phyloP scores from a whole-genome alignment of 805 yeast genomes.

The Saturnispora sekii region DNA sequence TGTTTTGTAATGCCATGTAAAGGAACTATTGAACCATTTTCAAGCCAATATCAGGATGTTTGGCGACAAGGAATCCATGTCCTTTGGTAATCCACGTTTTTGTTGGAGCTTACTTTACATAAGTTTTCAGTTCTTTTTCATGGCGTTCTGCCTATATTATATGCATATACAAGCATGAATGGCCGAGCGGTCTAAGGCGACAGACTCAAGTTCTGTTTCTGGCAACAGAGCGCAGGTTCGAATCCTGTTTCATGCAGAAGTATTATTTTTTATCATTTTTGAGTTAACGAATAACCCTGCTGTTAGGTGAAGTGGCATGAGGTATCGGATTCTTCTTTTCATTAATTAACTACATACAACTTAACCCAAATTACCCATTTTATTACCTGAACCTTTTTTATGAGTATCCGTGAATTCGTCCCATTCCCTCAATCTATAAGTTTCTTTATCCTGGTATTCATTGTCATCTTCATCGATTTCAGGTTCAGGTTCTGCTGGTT shows the following conservation, averaged over 20 bases:
- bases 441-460: conserved; percentile 50
- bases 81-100: too few relatives aligned
- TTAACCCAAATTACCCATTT: conserved; percentile 51
- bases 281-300: too few relatives aligned
- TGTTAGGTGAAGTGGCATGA: too few relatives aligned
- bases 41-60: too few relatives aligned
- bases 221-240: conserved; percentile 16
- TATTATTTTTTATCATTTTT: too few relatives aligned
- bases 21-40: too few relatives aligned
- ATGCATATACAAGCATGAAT: conserved; percentile 10
- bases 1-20: too few relatives aligned
- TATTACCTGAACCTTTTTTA: conserved; percentile 86
- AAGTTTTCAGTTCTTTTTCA: too few relatives aligned
- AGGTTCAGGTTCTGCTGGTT: conserved; percentile 31
- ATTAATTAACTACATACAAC: not conserved
- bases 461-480: conserved; percentile 55
- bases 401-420: conserved; percentile 86
- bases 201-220: conserved; percentile 16
- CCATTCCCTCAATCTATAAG: conserved; percentile 78
- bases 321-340: not conserved
- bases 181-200: conserved; percentile 17
- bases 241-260: conserved; percentile 11
- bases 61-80: too few relatives aligned
- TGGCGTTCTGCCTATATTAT: too few relatives aligned
- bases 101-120: too few relatives aligned